Evolutionary conservation across 176 grass and related monocot genomes (phyloP).

Genomic region (Aegilops umbellulata): DNA sequence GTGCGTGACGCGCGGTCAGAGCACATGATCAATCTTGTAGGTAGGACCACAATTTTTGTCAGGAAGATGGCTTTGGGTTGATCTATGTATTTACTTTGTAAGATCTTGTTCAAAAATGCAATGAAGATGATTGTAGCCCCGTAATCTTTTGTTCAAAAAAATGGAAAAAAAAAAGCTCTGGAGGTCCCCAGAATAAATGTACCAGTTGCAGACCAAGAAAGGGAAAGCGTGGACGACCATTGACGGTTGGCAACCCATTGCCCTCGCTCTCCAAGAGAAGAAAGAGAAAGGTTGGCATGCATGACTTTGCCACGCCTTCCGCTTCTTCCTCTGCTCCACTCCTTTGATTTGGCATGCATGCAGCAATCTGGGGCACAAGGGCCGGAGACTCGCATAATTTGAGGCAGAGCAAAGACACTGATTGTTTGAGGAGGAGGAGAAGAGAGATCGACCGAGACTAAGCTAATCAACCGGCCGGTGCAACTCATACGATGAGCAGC

Average conservation of each 20-base stretch:
- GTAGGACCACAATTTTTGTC: no score
- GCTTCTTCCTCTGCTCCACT: conserved; percentile 5
- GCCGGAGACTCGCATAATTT: neutral
- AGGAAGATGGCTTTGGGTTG: no score
- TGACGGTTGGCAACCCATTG: neutral
- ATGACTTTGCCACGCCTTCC: neutral
- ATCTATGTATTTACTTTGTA: no score
- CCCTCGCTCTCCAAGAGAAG: neutral
- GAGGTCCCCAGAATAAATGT: no score
- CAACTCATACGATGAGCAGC: neutral
- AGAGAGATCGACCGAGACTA: neutral
- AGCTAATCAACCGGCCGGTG: neutral
- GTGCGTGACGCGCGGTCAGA: no score
- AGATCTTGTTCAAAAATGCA: no score
- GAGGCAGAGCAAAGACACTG: neutral
- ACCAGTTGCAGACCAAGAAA: neutral
- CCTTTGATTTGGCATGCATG: conserved; percentile 19
- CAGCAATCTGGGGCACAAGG: neutral
- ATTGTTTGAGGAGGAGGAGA: neutral
- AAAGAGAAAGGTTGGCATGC: neutral
- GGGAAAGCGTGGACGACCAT: neutral
- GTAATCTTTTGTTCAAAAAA: no score
- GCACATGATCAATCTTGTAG: no score
- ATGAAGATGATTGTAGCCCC: no score
- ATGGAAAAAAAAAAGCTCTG: no score